phyloP scores from a whole-genome alignment of 352 stramenopile genomes.

The Pythium phragmitis region DNA sequence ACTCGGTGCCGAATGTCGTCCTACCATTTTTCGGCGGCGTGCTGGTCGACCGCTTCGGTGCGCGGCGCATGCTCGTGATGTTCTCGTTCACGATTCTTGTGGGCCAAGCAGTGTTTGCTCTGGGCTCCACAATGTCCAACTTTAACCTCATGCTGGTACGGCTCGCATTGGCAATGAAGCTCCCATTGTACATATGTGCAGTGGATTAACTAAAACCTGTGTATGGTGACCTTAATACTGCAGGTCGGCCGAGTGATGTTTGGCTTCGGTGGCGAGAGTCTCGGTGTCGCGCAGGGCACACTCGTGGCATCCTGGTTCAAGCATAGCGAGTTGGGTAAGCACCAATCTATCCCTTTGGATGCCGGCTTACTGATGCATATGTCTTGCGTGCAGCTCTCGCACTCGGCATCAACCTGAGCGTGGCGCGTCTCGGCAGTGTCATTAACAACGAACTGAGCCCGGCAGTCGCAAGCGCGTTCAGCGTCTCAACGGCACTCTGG shows the following conservation, averaged over 20 bases:
- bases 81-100: constrained; percentile 84
- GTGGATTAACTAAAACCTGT: too few species aligned
- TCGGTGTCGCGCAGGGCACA: constrained; percentile 89
- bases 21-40: constrained; percentile 93
- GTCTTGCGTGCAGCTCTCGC: constrained; percentile 62
- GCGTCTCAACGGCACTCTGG: constrained; percentile 81
- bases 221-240: neutral
- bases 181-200: too few species aligned
- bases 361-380: neutral
- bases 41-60: constrained; percentile 88
- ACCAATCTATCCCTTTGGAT: neutral
- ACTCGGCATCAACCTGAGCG: constrained; percentile 91
- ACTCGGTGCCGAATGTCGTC: constrained; percentile 92
- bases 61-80: constrained; percentile 77
- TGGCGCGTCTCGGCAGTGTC: constrained; percentile 88
- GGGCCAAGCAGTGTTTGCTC: constrained; percentile 88
- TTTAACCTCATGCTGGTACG: constrained; percentile 79
- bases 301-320: constrained; percentile 93
- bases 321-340: constrained; percentile 82
- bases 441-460: constrained; percentile 93
- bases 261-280: constrained; percentile 90
- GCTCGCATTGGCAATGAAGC: constrained; percentile 4
- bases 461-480: constrained; percentile 59
- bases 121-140: constrained; percentile 75
- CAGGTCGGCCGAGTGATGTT: constrained; percentile 89